These are phyloP conservation scores for Litsea cubeba DNA, from an alignment of 164 flowering plant species.

Conservation along the genomic window DNA sequence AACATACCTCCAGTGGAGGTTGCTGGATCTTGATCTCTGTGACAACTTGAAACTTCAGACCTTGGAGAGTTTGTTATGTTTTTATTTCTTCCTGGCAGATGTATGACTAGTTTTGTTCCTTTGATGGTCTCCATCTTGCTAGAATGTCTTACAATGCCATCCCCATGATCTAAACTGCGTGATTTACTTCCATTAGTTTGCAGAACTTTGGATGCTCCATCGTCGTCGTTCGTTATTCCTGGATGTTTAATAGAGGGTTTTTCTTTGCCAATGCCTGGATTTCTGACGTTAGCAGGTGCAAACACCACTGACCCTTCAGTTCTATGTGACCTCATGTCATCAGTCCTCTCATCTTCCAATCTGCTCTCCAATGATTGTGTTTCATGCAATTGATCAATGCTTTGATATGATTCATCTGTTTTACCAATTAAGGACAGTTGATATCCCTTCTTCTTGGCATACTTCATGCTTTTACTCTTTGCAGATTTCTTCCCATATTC, in stretches of 20 bases:
- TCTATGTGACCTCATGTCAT: constrained; percentile 29
- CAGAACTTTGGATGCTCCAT: constrained; percentile 32
- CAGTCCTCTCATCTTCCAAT: constrained; percentile 36
- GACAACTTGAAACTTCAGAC: constrained; percentile 69
- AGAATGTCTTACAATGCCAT: constrained; percentile 37
- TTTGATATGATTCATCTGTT: constrained; percentile 24
- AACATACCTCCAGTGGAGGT: constrained; percentile 50
- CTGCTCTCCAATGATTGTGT: constrained; percentile 29
- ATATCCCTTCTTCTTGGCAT: constrained; percentile 49
- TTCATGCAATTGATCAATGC: constrained; percentile 34
- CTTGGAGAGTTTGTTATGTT: constrained; percentile 48
- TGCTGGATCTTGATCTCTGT: constrained; percentile 53
- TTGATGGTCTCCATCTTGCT: constrained; percentile 49
- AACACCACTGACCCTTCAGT: constrained; percentile 27
- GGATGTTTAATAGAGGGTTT: constrained; percentile 50
- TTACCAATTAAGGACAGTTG: constrained; percentile 26
- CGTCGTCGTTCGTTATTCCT: constrained; percentile 33
- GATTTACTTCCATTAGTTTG: constrained; percentile 42
- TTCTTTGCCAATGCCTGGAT: constrained; percentile 32
- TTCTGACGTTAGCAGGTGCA: constrained; percentile 39
- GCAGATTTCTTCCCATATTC: constrained; percentile 61
- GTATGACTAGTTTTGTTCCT: constrained; percentile 81
- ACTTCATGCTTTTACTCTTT: constrained; percentile 34
- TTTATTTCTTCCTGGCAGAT: constrained; percentile 62
- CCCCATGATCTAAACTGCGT: constrained; percentile 32